Base-by-base conservation (phyloP, 345 rosid species). In the Cardamine occulta region DNA sequence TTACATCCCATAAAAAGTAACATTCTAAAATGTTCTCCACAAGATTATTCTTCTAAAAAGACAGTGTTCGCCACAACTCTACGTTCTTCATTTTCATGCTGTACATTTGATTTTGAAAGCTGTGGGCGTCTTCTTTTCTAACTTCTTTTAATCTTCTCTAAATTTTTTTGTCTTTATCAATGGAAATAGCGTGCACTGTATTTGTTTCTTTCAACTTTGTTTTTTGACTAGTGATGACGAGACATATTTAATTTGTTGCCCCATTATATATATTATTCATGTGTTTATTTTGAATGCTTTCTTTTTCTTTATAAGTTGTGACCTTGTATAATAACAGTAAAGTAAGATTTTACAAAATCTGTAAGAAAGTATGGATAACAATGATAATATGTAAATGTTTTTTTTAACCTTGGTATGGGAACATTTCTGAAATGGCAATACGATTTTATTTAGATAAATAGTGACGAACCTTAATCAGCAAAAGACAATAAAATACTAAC, bases 111-210 rank as follows among this genome's bases (percentile, higher is more conserved):
- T 74, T 12, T 74, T 39, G 66, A 74, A 66, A 74, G 23, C 79
- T 35, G 34, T 67, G 79, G 61, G 73, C 61, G 73, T 74, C 32
- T 35, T 74, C 53, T 68, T 56, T 64, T 28, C 28, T 19, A 14
- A 4, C 10, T 49, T 72, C 15, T 37, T 63, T 63, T 52, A 45
- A 65, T 63, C 6, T 35, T 18, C 28, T 3, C 1, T 8, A 17
- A 4, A 17, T 21, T 11, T 32, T 11, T 72, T 47, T 66, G 32
- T 57, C 58, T 35, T 48, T 74, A 24, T 57, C 29, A 11, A 56
- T 32, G 66, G 48, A 55, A 32, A 34, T 74, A 74, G 78, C 52
- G 66, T 66, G 78, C 72, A 66, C 59, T 74, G 78, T 74, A 34
- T 45, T 45, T 47, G 66, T 66, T 56, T 57, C 78, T 66, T 47